phyloP scores from a whole-genome alignment of 768 basidiomycete species.

The Mycena polygramma region DNA sequence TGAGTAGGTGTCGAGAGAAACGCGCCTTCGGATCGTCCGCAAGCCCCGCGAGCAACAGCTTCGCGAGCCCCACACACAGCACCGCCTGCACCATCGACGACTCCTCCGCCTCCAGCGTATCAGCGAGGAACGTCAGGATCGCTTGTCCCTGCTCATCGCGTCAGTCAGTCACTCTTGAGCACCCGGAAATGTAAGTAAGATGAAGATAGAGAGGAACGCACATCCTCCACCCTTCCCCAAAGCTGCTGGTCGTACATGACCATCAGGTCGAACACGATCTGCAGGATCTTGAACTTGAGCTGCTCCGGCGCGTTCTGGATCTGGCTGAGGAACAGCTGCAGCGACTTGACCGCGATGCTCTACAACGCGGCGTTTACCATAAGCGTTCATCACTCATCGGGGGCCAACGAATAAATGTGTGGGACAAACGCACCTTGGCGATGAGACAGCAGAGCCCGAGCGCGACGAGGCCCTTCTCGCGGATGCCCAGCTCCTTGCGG shows the following conservation, averaged over 20 bases:
- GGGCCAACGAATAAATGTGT: no score
- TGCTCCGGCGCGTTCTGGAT: constrained; percentile 81
- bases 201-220: not conserved
- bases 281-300: constrained; percentile 82
- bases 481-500: constrained; percentile 84
- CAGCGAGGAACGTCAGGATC: constrained; percentile 62
- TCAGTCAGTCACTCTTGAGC: not conserved
- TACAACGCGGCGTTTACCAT: constrained; percentile 38
- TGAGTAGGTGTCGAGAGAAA: constrained; percentile 19
- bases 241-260: constrained; percentile 91
- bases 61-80: constrained; percentile 86
- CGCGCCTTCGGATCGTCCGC: constrained; percentile 82
- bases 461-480: constrained; percentile 84
- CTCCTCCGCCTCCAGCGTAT: constrained; percentile 73
- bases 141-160: constrained; percentile 49
- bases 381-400: no score
- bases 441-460: constrained; percentile 91
- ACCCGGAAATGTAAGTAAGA: not conserved
- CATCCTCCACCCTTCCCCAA: constrained; percentile 63
- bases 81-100: constrained; percentile 82
- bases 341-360: constrained; percentile 74
- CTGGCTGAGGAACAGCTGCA: constrained; percentile 90
- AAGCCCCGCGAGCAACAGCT: constrained; percentile 89
- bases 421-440: constrained; percentile 64
- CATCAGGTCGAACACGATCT: constrained; percentile 90